phyloP scores from a whole-genome alignment of 108 stramenopile species.

The Aureococcus anophagefferens region DNA sequence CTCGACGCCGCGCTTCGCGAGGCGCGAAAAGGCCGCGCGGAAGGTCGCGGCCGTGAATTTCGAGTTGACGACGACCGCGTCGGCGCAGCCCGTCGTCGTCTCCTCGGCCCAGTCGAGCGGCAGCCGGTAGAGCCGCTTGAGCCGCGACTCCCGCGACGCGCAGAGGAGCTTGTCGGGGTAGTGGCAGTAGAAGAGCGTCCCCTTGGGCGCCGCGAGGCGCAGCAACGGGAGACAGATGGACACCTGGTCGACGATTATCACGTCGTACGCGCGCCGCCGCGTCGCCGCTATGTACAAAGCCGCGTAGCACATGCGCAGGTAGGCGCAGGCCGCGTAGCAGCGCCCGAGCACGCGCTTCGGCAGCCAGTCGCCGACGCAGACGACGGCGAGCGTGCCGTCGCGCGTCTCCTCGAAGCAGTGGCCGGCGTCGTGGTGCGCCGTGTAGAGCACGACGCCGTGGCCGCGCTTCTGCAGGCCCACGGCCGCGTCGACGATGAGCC shows the following conservation, averaged over 20 bases:
- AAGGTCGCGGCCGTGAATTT: conserved; percentile 74
- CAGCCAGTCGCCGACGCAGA: conserved; percentile 72
- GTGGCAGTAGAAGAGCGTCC: conserved; percentile 93
- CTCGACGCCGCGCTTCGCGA: not conserved
- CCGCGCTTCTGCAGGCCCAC: conserved; percentile 12
- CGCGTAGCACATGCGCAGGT: conserved; percentile 16
- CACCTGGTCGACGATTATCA: conserved; percentile 52
- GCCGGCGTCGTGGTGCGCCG: conserved; percentile 76
- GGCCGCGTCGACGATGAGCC: conserved; percentile 48
- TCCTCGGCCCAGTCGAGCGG: conserved; percentile 58
- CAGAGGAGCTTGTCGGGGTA: conserved; percentile 94
- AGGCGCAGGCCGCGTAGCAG: conserved; percentile 40
- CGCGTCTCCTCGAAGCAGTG: conserved; percentile 85
- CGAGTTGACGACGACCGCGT: conserved; percentile 85
- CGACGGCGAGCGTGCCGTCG: conserved; percentile 39
- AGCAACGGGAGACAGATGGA: conserved; percentile 27
- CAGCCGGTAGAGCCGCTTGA: conserved; percentile 24
- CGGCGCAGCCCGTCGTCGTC: conserved; percentile 62
- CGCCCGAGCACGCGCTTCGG: conserved; percentile 64
- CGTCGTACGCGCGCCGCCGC: conserved; percentile 1
- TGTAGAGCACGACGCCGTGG: conserved; percentile 65
- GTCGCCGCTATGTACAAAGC: not conserved
- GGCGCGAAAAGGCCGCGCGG: conserved; percentile 52
- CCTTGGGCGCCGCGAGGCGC: conserved; percentile 16
- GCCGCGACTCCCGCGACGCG: conserved; percentile 9